Evolutionary conservation across 345 rosid genomes (phyloP).

Genomic region (Euphorbia lathyris): DNA sequence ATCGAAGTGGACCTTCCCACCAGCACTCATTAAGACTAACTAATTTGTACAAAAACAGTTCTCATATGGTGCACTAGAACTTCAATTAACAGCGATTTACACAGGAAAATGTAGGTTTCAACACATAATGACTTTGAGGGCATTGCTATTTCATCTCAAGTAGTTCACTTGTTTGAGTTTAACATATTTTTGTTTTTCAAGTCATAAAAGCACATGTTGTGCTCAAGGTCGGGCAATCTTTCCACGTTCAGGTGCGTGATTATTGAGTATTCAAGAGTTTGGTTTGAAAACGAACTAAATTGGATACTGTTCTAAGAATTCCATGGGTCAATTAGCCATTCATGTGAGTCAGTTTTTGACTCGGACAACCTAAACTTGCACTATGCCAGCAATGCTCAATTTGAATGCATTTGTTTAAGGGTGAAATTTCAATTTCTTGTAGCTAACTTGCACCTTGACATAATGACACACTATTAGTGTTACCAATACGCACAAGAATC

Average conservation of each 20-base stretch:
- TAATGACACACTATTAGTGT: neutral
- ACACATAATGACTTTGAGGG: neutral
- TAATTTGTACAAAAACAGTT: neutral
- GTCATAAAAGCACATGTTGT: too few relatives aligned
- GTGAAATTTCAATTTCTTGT: neutral
- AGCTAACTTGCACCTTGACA: neutral
- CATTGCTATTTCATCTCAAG: neutral
- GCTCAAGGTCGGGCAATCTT: neutral
- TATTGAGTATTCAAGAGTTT: neutral
- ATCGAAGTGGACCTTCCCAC: neutral
- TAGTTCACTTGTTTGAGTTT: neutral
- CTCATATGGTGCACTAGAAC: neutral
- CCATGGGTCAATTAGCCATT: neutral
- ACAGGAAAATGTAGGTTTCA: neutral
- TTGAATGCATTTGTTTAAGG: neutral
- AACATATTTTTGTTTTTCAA: too few relatives aligned
- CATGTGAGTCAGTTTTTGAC: neutral
- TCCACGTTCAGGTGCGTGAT: neutral
- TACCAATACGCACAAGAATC: neutral
- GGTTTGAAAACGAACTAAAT: neutral
- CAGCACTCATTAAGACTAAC: neutral
- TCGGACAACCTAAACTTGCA: neutral
- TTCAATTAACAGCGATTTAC: neutral
- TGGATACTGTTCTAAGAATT: neutral
- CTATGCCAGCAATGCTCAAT: constrained; percentile 5